Evolutionary conservation across 23 red algal genomes (phyloP), one percentile per base, ranked within the genome.

Genomic region (Gracilaria vermiculophylla): DNA sequence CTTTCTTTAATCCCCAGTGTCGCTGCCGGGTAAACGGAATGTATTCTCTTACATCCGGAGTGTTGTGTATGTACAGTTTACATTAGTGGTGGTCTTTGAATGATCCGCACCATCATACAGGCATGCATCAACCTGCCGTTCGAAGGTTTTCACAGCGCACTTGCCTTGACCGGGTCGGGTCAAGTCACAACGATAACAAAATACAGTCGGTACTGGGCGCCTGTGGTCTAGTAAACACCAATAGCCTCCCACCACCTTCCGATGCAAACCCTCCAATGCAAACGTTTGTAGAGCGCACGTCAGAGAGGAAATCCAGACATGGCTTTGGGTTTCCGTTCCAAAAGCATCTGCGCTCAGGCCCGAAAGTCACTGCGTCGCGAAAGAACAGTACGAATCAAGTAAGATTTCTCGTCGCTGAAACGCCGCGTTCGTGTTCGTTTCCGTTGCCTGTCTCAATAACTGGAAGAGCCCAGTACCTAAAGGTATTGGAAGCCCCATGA

Each of bases 401-500:
- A 88, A 45, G 44, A 69, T 69, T 36, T 77, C 51, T 77, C 84
- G 58, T 45, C 66, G 72, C 39, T 88, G 48, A 41, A 70, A 62
- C 42, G 35, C 48, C 23, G 70, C 14, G 16, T 2, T 27, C 14
- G 39, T 48, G 53, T 58, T 49, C 34, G 62, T 53, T 16, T 65
- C 42, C 6, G 34, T n/a, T 19, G 84, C 28, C 48, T 92, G 43
- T 66, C 93, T 49, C 23, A 95, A 44, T 47, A 97, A 37, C 35
- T 90, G 56, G 33, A 99, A 92, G 9, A 95, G 88, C 36, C 97
- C 97, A 7, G 97, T 94, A 50, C 97, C 97, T 29, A 99, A 76
- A 14, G 97, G 97, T 34, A 99, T 87, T 12, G 93, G 97, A 25
- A 86, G 78, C 1, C 97, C 97, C 93, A 99, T 95, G 76, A 99